Evolutionary conservation across 352 stramenopile species (phyloP), one percentile per base, ranked within the genome.

Genomic region (Globisporangium nodosum): DNA sequence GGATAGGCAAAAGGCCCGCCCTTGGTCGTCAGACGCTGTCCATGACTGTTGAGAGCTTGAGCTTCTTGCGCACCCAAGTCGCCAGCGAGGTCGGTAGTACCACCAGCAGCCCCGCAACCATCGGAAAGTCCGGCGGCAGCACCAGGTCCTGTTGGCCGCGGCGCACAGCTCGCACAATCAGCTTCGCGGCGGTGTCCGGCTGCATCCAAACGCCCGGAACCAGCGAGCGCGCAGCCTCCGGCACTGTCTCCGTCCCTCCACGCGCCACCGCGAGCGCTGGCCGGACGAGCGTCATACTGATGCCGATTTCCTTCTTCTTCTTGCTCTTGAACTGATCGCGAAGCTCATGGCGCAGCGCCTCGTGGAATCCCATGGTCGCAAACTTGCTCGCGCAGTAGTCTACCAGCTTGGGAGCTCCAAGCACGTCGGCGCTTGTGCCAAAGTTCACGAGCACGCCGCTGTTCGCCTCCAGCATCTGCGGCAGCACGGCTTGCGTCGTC

Each of bases 371-470:
- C 48, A 76, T 63, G 54, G 68, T 73, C n/a, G 60, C 73, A 45
- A 62, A 83, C 60, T 83, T 83, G 43, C 60, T 74, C 9, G 74
- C 64, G 56, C 65, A 73, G 50, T 83, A 83, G 60, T 79, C 73
- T 11, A 64, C 59, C 21, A 81, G 62, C 40, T 65, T 64, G 13
- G 69, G 58, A 9, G 74, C 65, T 37, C 73, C 74, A 12, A 78
- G 50, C 9, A 45, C 31, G 13, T 71, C 70, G 9, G 73, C 68
- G 8, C 60, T 69, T 6, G 69, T 72, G 20, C 73, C 58, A 56
- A 83, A 70, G 40, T 64, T 70, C 21, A 80, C 60, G 20, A 83
- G 47, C 49, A 61, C 48, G 27, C 70, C 72, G 21, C 52, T 37
- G 12, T 70, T 71, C 5, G 31, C 24, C n/a, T 66, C 37, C 12